Evolutionary conservation across 495 filamentous ascomycete species (phyloP), one percentile per base, ranked within the genome.

Genomic region (Podospora didyma): DNA sequence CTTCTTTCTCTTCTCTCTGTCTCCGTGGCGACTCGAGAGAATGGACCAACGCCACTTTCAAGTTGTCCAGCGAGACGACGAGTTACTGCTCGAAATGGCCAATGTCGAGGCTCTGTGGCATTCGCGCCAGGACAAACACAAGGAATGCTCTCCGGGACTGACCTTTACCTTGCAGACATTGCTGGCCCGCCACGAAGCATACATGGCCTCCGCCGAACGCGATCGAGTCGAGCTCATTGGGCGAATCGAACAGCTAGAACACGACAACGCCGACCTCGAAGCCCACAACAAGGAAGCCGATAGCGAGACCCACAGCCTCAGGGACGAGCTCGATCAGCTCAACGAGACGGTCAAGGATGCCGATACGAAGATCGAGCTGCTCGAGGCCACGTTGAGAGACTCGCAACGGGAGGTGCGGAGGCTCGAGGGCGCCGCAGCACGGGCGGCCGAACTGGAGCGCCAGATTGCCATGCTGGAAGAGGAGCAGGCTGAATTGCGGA

Each of bases 101-200:
- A 41, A 37, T 3, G 24, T 44, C n/a, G 24, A 53, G 31, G 42
- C 19, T 1, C 28, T 42, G 19, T 56, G 57, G 54, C 53, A 48
- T 12, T 20, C 28, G 35, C 51, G 48, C 46, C 53, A 53, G 20
- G 20, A 48, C 7, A 60, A 31, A 17, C 52, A 44, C 16, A 56
- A 59, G 10, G 57, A 65, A 17, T 56, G 46, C 50, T 28, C 49
- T 20, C 63, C 63, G 12, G 54, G 60, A 51, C 69, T 72, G 35
- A 72, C 67, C 17, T 62, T 88, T 74, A 70, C 85, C 41, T 73
- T 90, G 51, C 86, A 97, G 93, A 89, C 92, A 34, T 77, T 98
- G 37, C 83, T 98, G 17, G 84, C 87, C 49, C 89, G 92, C 54
- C 92, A 97, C 81, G 93, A 97, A 74, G 83, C 86, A 39, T 96